A percentile compares a stretch with the other conserved stretches of the same genome.
phyloP scores from a whole-genome alignment of 305 asterid species.

The Solanum hybrid region DNA sequence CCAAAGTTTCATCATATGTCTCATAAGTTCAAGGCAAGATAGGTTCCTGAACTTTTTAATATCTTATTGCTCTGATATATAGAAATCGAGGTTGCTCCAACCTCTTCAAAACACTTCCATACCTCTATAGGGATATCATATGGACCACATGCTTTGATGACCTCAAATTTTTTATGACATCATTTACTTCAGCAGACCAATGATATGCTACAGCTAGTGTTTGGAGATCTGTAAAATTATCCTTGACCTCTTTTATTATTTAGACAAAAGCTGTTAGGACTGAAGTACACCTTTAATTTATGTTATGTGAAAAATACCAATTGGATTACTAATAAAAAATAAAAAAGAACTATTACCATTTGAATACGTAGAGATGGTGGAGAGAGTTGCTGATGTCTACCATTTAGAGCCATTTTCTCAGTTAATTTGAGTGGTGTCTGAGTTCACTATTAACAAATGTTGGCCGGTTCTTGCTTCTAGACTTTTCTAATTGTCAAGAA shows the following conservation, averaged over 20 bases:
- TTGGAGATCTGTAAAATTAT: neutral
- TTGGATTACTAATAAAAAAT: neutral
- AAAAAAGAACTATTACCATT: neutral
- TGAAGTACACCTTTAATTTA: neutral
- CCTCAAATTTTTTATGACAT: neutral
- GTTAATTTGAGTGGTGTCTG: neutral
- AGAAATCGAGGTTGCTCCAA: neutral
- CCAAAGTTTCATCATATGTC: neutral
- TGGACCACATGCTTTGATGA: neutral
- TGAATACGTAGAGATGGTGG: neutral
- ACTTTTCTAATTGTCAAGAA: neutral
- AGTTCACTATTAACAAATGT: neutral
- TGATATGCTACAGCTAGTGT: neutral
- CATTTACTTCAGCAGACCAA: neutral
- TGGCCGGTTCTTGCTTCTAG: neutral
- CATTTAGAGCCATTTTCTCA: neutral
- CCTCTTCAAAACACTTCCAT: neutral
- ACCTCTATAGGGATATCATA: neutral
- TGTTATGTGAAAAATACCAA: neutral
- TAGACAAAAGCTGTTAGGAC: neutral
- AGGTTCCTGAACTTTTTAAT: neutral
- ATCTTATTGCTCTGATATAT: neutral
- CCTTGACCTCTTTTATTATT: neutral
- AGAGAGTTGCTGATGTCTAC: neutral
- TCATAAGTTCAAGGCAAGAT: neutral